Conservation (phyloP, 2,329 filamentous ascomycete species). For the Colletotrichum orbiculare region DNA sequence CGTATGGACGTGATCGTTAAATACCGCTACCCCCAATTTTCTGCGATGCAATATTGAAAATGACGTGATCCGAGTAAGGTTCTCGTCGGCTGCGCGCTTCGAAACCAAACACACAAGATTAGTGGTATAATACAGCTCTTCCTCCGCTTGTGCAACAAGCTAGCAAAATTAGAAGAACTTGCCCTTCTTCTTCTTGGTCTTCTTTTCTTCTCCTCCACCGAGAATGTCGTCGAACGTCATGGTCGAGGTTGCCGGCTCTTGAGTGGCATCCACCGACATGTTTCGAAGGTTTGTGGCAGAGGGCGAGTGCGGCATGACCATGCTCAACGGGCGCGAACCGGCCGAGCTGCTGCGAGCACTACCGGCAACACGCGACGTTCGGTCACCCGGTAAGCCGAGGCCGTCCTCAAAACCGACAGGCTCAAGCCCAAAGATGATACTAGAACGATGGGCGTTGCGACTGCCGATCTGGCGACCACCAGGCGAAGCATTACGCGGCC, state of each 20-base stretch:
- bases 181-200: slow-evolving; percentile 53
- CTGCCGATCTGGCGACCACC: slow-evolving; percentile 40
- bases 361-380: slow-evolving; percentile 39
- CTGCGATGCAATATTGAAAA: slow-evolving; percentile 3
- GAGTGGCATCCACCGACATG: slow-evolving; percentile 37
- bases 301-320: slow-evolving; percentile 42
- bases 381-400: slow-evolving; percentile 34
- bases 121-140: slow-evolving; percentile 32
- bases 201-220: slow-evolving; percentile 47
- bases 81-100: slow-evolving; percentile 2
- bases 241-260: slow-evolving; percentile 43
- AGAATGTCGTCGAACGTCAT: slow-evolving; percentile 63
- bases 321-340: slow-evolving; percentile 32
- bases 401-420: slow-evolving; percentile 43
- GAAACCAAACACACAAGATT: slow-evolving; percentile 10
- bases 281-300: slow-evolving; percentile 49
- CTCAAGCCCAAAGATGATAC: slow-evolving; percentile 56
- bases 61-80: not conserved
- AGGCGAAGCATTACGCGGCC: slow-evolving; percentile 53
- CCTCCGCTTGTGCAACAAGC: not conserved
- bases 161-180: slow-evolving; percentile 49
- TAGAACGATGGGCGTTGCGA: slow-evolving; percentile 52
- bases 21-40: slow-evolving; percentile 10
- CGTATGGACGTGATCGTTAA: slow-evolving; percentile 13
- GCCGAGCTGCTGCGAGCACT: slow-evolving; percentile 43